Base-by-base conservation (phyloP, 1,284 basidiomycete genomes). In the Peniophora sp. region DNA sequence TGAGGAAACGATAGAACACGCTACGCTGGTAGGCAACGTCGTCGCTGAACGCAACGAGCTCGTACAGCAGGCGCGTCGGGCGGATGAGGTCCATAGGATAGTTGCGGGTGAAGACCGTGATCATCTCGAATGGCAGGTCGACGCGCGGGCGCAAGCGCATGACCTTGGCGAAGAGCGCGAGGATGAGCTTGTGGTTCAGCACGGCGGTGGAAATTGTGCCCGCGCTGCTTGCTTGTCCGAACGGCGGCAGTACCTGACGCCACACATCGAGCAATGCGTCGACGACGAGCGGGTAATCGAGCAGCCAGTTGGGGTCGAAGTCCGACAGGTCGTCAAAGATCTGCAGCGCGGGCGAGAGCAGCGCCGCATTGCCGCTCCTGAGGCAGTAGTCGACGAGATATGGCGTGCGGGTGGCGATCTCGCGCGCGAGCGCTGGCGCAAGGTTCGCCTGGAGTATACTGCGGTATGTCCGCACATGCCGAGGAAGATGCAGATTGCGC, bases 111-210 rank as follows among this genome's bases (percentile, higher is more conserved):
- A 89, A 97, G 39, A 94, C 73, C 34, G 86, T 82, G 47, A 92
- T 82, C 39, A 98, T 73, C 52, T 97, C 92, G 64, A 97, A 94
- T 36, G 98, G 73, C 2, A 97, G 72, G 60, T 97, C 92, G 50
- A 96, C 81, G 45, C 91, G 85, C 38, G 83, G 81, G 25, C 72
- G 72, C 50, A 81, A 74, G 59, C 88, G 73, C 49, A 89, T 67
- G 0, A 83, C 81, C 56, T 81, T 80, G 61, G 83, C 83, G 68
- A 95, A 92, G 59, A 96, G 84, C 23, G 81, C 76, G 44, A 92
- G 69, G 58, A 92, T 78, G 49, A 89, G 68, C 17, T 76, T 72
- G 55, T 91, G 86, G 58, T 87, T 79, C 53, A 83, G 82, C 20
- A 76, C 71, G 34, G 73, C 61, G 36, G 84, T 78, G 48, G 78